Base-by-base conservation (phyloP, 202 grass and related monocot genomes). In the Panicum hallii region DNA sequence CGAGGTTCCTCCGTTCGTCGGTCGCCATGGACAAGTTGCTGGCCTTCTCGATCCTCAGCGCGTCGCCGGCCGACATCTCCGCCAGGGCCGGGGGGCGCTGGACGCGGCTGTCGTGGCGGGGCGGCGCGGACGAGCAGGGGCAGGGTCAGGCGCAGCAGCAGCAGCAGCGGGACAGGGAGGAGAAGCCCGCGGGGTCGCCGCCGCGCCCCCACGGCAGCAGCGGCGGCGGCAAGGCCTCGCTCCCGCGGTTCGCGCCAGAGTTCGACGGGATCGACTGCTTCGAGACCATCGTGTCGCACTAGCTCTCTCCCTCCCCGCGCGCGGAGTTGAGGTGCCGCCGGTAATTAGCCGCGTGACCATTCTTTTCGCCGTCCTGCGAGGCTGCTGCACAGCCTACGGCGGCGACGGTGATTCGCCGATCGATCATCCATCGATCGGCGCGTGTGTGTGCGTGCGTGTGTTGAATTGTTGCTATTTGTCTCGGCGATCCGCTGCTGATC, bases 221-320 rank as follows among this genome's bases (percentile, higher is more conserved):
- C 61, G 11, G 9, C 23, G 9, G 47, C 61, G 11, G 9, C 23
- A 2, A 5, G 6, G 26, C 46, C 1, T 10, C 5, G 8, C 6
- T 34, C 20, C 91, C 87, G 12, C 74, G 91, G 48, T 85, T 97
- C 66, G 91, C 91, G 17, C 87, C 80, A 11, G 94, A 97, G 87
- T 89, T 97, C 20, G 91, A 97, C 40, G 91, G 94, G 20, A 87
- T 97, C 70, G 79, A 97, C 72, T 94, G 85, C 89, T 97, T 97
- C 73, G 87, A 92, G 72, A 97, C 94, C 55, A 91, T 94, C 45
- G 74, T 94, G 0, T 87, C 75, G 22, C 82, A 90, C 40, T 95
- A 40, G 79, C 4, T 32, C 32, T 38, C 36, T 3, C 36, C 36
- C 36, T 38, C 36, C 36, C 36, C 36, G 36, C 36, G 36, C 2